Conservation (phyloP, 768 basidiomycete genomes). For the Trametes cubensis region DNA sequence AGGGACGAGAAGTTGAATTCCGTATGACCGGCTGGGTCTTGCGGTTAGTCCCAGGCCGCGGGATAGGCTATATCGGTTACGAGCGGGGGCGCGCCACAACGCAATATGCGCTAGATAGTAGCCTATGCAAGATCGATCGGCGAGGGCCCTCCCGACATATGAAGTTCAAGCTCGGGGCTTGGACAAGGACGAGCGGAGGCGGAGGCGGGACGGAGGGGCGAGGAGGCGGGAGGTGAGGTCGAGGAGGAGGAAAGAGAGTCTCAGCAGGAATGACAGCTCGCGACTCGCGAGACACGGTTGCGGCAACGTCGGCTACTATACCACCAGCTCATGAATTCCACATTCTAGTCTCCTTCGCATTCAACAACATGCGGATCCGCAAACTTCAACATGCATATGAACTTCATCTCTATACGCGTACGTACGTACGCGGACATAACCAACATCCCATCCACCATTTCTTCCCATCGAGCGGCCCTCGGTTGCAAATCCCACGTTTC, state of each 20-base stretch:
- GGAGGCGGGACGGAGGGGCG: neutral
- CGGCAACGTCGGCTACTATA: neutral
- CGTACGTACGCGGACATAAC: too few species aligned
- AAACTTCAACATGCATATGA: too few species aligned
- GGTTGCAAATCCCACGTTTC: too few species aligned
- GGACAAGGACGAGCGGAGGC: neutral
- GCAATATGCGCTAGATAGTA: constrained; percentile 17
- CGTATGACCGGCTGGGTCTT: constrained; percentile 4
- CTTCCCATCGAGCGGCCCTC: too few species aligned
- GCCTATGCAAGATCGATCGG: constrained; percentile 17
- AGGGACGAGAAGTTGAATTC: constrained; percentile 8
- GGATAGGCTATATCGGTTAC: constrained; percentile 25
- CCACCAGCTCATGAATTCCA: too few species aligned
- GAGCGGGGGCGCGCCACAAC: constrained; percentile 18
- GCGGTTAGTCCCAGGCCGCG: constrained; percentile 17
- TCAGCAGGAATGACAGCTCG: neutral
- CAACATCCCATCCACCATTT: too few species aligned
- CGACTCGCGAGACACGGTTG: neutral
- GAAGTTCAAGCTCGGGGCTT: neutral
- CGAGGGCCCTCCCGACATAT: constrained; percentile 4
- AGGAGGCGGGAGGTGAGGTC: neutral
- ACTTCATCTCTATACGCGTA: too few species aligned
- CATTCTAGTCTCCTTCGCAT: neutral
- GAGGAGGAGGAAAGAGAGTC: constrained; percentile 3
- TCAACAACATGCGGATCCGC: too few species aligned